A percentile compares a stretch with the other conserved stretches of the same genome.
Evolutionary conservation across 2,329 filamentous ascomycete genomes (phyloP).

Genomic region (Penicillium sp.): DNA sequence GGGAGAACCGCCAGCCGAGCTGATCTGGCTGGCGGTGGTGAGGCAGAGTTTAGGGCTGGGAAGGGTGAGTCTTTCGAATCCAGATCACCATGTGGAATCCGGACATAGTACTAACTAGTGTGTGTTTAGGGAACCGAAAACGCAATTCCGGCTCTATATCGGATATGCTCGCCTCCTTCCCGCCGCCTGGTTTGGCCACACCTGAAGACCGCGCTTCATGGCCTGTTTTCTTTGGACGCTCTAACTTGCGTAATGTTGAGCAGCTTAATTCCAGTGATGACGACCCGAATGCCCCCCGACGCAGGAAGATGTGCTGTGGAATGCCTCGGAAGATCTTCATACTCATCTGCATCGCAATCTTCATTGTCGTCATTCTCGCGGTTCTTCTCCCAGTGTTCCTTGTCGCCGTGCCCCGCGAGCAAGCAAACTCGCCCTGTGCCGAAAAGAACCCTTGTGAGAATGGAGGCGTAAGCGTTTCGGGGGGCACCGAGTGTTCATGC

Average conservation of each 20-base stretch:
- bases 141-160: constrained; percentile 56
- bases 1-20: constrained; percentile 65
- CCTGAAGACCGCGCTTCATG: constrained; percentile 41
- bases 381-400: constrained; percentile 72
- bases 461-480: constrained; percentile 72
- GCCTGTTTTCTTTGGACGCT: constrained; percentile 40
- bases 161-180: constrained; percentile 65
- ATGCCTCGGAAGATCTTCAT: constrained; percentile 78
- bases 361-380: constrained; percentile 75
- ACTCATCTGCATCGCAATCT: constrained; percentile 60
- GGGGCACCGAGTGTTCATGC: constrained; percentile 70
- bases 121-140: constrained; percentile 18
- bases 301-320: constrained; percentile 68
- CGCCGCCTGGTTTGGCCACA: constrained; percentile 55
- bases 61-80: constrained; percentile 24
- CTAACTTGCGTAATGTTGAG: constrained; percentile 34
- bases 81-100: background rate
- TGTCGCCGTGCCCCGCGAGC: constrained; percentile 56
- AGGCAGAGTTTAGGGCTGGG: constrained; percentile 27
- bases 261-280: constrained; percentile 22
- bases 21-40: constrained; percentile 43
- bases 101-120: constrained; percentile 1
- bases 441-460: constrained; percentile 68
- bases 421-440: constrained; percentile 53
- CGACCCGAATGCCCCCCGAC: constrained; percentile 34